Evolutionary conservation across 2,329 filamentous ascomycete genomes (phyloP), one percentile per base, ranked within the genome.

Genomic region (Peltaster fructicola): DNA sequence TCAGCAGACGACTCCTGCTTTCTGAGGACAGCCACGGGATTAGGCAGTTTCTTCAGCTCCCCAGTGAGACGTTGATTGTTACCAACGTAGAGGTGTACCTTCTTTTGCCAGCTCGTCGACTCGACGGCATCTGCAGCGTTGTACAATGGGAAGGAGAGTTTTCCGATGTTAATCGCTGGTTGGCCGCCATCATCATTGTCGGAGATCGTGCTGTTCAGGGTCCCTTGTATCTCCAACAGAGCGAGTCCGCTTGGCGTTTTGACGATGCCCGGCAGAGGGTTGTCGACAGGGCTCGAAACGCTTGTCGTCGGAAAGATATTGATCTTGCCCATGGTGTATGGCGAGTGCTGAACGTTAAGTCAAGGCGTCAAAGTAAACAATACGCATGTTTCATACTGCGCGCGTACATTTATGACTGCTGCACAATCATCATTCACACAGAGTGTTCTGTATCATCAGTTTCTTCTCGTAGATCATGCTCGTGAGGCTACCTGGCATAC

Each of bases 191-290:
- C 17, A 29, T 27, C 12, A 9, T 23, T 29, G 9, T 23, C 29
- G 2, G 53, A 22, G 4, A 35, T 22, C 34, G 6, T 80, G 73
- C 82, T 59, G 50, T 90, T 85, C 53, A 98, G 73, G 8, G 70
- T 80, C 32, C 84, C 88, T 58, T 98, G 88, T 8, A 98, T 68
- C 54, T 95, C 88, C 29, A 98, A 61, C 22, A 98, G 62, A 10
- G 85, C 85, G 19, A 93, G 67, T 24, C 88, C 88, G 0, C 77
- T 73, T 1, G 88, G 88, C 1, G 85, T 93, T 40, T 84, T 78
- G 9, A 95, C 67, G 33, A 92, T 62, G n/a, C 65, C 51, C 2
- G 88, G 88, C 4, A 95, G 66, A 4, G 78, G 72, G 39, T 66
- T 69, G n/a, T n/a, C n/a, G n/a, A n/a, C n/a, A n/a, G n/a, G n/a